These are phyloP conservation scores for Jaltomata sinuosa DNA, from an alignment of 257 asterid species.

Conservation along the genomic window DNA sequence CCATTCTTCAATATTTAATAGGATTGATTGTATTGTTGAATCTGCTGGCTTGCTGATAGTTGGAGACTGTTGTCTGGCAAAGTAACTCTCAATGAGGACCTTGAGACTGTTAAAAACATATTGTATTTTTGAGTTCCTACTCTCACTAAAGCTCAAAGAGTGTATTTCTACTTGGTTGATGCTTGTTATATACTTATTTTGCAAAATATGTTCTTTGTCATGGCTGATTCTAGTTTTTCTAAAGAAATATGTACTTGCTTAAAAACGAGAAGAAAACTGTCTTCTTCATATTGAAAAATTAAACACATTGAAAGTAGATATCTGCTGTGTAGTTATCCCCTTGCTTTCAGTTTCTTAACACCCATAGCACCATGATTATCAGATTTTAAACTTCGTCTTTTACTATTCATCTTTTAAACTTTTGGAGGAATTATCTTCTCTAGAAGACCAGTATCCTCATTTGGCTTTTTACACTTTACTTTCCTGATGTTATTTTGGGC, in stretches of 20 bases:
- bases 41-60: background rate
- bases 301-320: background rate
- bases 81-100: background rate
- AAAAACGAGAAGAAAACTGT: background rate
- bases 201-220: background rate
- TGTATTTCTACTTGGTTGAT: background rate
- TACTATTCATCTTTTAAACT: background rate
- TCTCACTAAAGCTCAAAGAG: background rate
- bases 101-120: background rate
- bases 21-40: background rate
- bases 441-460: background rate
- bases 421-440: background rate
- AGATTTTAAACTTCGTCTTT: background rate
- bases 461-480: background rate
- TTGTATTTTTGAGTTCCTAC: background rate
- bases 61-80: background rate
- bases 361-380: background rate
- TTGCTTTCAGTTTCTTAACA: background rate
- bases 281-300: background rate
- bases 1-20: background rate
- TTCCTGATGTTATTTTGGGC: background rate
- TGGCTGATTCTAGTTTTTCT: background rate
- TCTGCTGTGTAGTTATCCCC: background rate
- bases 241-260: background rate
- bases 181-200: background rate